Conservation (phyloP, 78 protist genomes). For the Chrysochromulina tobinii region DNA sequence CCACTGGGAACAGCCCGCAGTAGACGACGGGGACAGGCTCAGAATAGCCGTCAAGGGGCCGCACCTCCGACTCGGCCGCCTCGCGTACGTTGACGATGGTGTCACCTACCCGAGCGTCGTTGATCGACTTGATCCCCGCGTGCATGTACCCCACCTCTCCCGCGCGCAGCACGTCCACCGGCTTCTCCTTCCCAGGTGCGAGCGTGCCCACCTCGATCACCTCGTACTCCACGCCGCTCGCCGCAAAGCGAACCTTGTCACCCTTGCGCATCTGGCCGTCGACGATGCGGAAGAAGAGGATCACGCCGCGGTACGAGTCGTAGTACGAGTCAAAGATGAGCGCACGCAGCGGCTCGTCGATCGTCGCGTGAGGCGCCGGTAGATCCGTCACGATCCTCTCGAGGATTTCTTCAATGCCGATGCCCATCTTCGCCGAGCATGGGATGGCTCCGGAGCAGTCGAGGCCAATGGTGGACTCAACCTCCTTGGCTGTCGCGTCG, state of each 20-base stretch:
- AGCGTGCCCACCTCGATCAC: constrained; percentile 26
- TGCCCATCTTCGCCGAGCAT: background rate
- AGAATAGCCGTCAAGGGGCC: constrained; percentile 26
- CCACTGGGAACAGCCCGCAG: constrained; percentile 28
- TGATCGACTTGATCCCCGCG: constrained; percentile 43
- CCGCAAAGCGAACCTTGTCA: constrained; percentile 4
- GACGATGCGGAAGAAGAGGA: constrained; percentile 23
- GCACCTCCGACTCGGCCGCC: background rate
- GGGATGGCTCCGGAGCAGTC: constrained; percentile 15
- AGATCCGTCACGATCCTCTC: background rate
- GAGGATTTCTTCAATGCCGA: constrained; percentile 38
- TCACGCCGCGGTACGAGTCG: constrained; percentile 31
- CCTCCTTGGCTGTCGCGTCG: background rate
- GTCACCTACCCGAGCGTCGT: constrained; percentile 52
- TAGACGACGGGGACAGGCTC: constrained; percentile 45
- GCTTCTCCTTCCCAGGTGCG: background rate
- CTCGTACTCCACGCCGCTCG: background rate
- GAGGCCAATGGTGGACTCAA: background rate
- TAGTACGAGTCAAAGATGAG: constrained; percentile 58
- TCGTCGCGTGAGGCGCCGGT: background rate
- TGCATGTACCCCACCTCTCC: constrained; percentile 56
- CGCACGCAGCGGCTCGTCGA: constrained; percentile 31
- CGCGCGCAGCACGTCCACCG: background rate
- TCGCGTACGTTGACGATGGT: constrained; percentile 7
- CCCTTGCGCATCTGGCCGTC: constrained; percentile 15